Conservation (phyloP, 768 basidiomycete genomes). For the Boletus pseudopeckii region DNA sequence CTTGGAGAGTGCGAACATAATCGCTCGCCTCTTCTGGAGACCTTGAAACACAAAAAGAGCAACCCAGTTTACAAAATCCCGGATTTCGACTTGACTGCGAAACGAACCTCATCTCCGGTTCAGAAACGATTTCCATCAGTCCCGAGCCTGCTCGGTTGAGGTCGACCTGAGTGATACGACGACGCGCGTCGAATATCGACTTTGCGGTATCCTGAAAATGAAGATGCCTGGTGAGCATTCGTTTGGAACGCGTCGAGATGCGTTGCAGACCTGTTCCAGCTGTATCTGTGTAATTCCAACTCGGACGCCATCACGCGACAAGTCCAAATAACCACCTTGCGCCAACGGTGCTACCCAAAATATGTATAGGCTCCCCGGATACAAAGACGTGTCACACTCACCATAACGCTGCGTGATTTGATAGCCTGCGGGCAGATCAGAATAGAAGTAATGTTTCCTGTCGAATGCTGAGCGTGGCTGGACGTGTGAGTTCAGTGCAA, state of each 20-base stretch:
- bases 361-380: neutral
- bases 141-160: conserved; percentile 88
- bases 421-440: conserved; percentile 90
- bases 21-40: conserved; percentile 88
- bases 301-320: conserved; percentile 37
- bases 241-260: neutral
- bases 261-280: conserved; percentile 75
- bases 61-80: neutral
- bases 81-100: neutral
- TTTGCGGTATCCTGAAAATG: conserved; percentile 84
- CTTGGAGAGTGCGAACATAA: conserved; percentile 82
- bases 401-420: conserved; percentile 98
- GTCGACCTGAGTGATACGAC: conserved; percentile 63
- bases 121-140: conserved; percentile 94
- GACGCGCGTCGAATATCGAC: conserved; percentile 57
- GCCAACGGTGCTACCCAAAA: conserved; percentile 69
- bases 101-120: conserved; percentile 76
- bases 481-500: conserved; percentile 68
- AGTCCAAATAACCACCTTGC: conserved; percentile 53
- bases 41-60: conserved; percentile 22
- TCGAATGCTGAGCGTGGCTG: conserved; percentile 81
- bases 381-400: conserved; percentile 28
- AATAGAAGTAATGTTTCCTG: conserved; percentile 97
- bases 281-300: conserved; percentile 95
- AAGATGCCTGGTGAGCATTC: neutral